These are phyloP conservation scores for Diaporthe humulicola DNA, from an alignment of 2,329 filamentous ascomycete genomes.

Conservation along the genomic window DNA sequence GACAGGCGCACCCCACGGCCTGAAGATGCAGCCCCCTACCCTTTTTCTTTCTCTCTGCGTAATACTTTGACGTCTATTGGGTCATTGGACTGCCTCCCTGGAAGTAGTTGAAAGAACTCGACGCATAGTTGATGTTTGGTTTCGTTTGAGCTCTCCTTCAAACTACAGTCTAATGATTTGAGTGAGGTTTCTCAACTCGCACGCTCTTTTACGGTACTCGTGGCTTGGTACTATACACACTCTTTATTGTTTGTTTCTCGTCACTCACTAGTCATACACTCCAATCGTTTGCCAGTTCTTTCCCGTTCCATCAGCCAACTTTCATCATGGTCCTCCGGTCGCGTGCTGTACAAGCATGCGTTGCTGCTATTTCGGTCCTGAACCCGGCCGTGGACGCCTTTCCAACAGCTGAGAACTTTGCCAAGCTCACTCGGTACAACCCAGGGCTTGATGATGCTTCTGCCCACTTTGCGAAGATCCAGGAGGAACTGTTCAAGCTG, in stretches of 20 bases:
- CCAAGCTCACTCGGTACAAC: slow-evolving; percentile 7
- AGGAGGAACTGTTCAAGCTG: slow-evolving; percentile 13
- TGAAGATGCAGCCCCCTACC: not conserved
- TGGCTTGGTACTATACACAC: slow-evolving; percentile 9
- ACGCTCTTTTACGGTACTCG: slow-evolving; percentile 24
- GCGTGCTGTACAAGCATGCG: slow-evolving; percentile 11
- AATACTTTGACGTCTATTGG: slow-evolving; percentile 21
- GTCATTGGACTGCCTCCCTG: not conserved
- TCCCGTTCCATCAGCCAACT: not conserved
- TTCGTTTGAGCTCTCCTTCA: not conserved
- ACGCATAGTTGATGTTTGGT: not conserved
- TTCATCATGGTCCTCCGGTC: slow-evolving; percentile 8
- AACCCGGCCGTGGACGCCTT: slow-evolving; percentile 10
- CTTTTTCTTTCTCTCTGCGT: not conserved
- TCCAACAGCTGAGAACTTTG: slow-evolving; percentile 11
- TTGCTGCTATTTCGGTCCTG: not conserved
- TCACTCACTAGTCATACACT: not conserved
- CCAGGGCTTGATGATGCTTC: slow-evolving; percentile 6
- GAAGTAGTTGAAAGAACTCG: not conserved
- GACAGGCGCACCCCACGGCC: not conserved
- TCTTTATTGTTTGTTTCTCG: not conserved
- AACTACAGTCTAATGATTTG: not conserved
- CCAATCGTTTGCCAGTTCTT: not conserved
- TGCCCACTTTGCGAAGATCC: slow-evolving; percentile 10
- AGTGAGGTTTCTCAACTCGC: not conserved